Base-by-base conservation (phyloP, 352 stramenopile species). In the Pythium scleroteichum region DNA sequence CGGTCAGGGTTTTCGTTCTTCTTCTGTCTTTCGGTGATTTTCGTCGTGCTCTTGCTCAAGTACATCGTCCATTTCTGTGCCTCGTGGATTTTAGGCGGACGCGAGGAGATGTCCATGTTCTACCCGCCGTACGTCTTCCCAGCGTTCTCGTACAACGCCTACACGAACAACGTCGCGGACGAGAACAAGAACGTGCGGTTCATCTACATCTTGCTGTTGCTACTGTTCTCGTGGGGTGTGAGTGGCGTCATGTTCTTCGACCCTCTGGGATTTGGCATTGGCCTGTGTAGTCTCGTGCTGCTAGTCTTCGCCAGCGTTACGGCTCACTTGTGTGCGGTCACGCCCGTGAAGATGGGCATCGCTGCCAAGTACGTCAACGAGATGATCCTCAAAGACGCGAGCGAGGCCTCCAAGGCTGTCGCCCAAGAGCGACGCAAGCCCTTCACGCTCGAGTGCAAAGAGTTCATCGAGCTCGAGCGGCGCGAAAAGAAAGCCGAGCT, bases 51-150 rank as follows among this genome's bases (percentile, higher is more conserved):
- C 38, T 59, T 96, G 16, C 77, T 95, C 41, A 91, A 93, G 54
- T 86, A 86, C 32, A 59, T 69, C 4, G 48, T 91, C 22, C 82
- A 90, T 50, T 78, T 88, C 19, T 61, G 64, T n/a, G 77, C 76
- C 32, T 76, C 70, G 17, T 90, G 79, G 76, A 67, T 92, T 32
- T 75, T 90, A 35, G 60, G 57, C 16, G 54, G 41, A 10, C 76
- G 88, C 40, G 81, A 82, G 20, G 87, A 90, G 13, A 64, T 87
- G 32, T 63, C 76, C 33, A 64, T 92, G 39, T 97, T 92, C 61
- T 93, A 89, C 56, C 92, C 88, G 33, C 88, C 84, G 9, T 96
- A 95, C 51, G 54, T 98, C 22, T 96, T 98, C 40, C 92, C 92
- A 10, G 76, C 95, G 4, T 98, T 95, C 62, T 91, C 86, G 16